Evolutionary conservation across 2,329 filamentous ascomycete species (phyloP), one percentile per base, ranked within the genome.

Genomic region (Pseudocercospora macadamiae): DNA sequence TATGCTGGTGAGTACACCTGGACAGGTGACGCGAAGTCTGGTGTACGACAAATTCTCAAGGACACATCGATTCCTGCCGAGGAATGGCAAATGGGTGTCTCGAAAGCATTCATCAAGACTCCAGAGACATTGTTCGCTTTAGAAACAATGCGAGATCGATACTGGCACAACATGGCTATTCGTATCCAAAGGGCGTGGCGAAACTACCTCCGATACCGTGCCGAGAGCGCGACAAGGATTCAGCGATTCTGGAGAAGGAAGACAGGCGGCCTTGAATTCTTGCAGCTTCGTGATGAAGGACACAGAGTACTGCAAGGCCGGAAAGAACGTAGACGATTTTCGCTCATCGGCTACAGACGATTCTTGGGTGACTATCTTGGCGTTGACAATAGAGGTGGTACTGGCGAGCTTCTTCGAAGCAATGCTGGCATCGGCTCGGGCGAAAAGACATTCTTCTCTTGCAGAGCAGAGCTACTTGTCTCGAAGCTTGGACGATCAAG

Each of bases 101-200:
- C 90, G 1, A 99, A 97, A 77, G 93, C 92, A 3, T 99, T 99
- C 71, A 96, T 99, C 80, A 97, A 99, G 77, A 93, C 95, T 0
- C 95, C 95, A 0, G 95, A 99, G 76, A 99, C 95, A 0, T 80
- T 99, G 1, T 99, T 99, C 71, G 95, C 95, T 2, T 81, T 99
- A 9, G 95, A 99, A 76, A 93, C 96, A 58, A 97, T 99, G 93
- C 86, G 95, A 72, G 95, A 99, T 73, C 84, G 91, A 57, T 99
- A 97, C 77, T 97, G 93, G 93, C 93, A 97, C 76, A 99, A 97
- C 77, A 97, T 99, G 95, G 95, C 95, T 3, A 96, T 93, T 60
- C 87, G 95, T 59, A 97, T 99, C 60, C 95, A 99, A 78, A 86
- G 95, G 67, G 95, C 96, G 71, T 99, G 95, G 95, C 86, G 95